phyloP scores from a whole-genome alignment of 495 filamentous ascomycete genomes.

The Tuber melanosporum region DNA sequence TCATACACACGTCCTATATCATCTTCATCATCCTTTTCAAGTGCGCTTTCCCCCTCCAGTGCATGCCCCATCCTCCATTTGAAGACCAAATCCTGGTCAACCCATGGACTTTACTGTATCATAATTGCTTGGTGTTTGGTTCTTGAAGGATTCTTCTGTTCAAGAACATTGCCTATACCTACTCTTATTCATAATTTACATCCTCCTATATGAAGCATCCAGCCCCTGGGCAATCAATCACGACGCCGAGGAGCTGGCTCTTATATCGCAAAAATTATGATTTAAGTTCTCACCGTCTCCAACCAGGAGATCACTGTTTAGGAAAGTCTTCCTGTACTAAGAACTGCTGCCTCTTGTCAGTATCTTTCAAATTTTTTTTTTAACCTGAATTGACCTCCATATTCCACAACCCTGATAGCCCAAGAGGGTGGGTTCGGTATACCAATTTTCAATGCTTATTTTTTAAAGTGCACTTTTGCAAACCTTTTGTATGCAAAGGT shows the following conservation, averaged over 20 bases:
- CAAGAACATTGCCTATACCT: not conserved
- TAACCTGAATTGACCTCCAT: not conserved
- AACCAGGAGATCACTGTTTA: not conserved
- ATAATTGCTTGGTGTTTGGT: not conserved
- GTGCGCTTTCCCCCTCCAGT: not conserved
- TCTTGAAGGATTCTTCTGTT: not conserved
- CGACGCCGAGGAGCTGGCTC: no score
- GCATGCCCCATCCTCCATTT: not conserved
- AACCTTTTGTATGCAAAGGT: not conserved
- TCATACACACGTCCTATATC: not conserved
- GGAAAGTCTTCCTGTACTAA: not conserved
- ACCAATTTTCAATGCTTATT: not conserved
- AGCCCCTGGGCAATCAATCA: no score
- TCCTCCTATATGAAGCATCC: not conserved
- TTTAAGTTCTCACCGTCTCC: not conserved
- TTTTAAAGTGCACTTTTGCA: not conserved
- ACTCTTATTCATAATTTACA: not conserved
- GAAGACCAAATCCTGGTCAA: not conserved
- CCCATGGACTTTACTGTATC: not conserved
- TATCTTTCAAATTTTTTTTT: not conserved
- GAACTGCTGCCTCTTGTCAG: not conserved
- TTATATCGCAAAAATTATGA: not conserved
- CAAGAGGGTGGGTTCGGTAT: not conserved
- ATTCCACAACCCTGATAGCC: not conserved
- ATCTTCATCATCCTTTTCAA: not conserved